Conservation (phyloP, 148 eudicot species). For the Rhododendron vialii region DNA sequence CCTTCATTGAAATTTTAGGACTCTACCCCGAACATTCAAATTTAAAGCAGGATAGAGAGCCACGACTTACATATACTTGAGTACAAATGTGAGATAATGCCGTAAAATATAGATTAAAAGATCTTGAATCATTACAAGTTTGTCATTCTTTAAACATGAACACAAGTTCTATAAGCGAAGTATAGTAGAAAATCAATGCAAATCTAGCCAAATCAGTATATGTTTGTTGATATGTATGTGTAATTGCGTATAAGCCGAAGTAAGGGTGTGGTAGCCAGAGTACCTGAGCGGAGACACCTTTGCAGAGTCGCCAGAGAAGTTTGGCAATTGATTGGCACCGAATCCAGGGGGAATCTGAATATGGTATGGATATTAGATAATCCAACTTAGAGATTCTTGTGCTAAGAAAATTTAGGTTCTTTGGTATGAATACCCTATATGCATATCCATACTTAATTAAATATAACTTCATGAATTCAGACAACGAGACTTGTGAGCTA, state of each 20-base stretch:
- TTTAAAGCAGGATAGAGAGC: not conserved
- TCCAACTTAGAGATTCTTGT: not conserved
- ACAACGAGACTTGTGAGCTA: not conserved
- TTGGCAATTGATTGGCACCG: not conserved
- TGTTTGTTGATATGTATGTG: not conserved
- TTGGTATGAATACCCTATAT: not conserved
- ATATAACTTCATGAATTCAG: not conserved
- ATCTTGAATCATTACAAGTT: not conserved
- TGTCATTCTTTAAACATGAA: not conserved
- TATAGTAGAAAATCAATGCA: not conserved
- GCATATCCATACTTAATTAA: not conserved
- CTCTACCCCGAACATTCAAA: not conserved
- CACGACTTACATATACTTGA: not conserved
- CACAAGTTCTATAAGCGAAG: not conserved
- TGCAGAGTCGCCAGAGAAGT: slow-evolving; percentile 4
- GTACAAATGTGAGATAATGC: not conserved
- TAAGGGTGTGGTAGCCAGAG: not conserved
- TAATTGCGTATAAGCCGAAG: not conserved
- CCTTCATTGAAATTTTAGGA: not conserved
- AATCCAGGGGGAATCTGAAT: slow-evolving; percentile 1
- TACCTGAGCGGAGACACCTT: slow-evolving; percentile 13
- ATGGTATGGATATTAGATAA: not conserved
- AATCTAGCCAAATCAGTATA: not conserved
- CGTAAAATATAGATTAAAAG: not conserved
- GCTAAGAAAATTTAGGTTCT: not conserved